Percentiles rank a stretch among this genome's conserved stretches.
Evolutionary conservation across 345 rosid genomes (phyloP).

Genomic region (Passiflora organensis): DNA sequence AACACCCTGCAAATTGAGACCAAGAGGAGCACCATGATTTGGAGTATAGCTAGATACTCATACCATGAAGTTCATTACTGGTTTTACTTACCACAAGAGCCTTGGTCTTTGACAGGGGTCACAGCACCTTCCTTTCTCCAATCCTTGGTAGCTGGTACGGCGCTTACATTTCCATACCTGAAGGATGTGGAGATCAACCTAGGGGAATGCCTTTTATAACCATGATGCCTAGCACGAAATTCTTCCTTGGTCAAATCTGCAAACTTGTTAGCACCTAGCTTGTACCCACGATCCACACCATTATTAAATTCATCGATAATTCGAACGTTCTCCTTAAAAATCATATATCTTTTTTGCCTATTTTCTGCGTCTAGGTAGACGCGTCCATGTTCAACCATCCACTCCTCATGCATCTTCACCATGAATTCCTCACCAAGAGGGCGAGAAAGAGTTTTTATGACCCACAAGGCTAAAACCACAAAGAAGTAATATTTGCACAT

Average conservation of each 20-base stretch:
- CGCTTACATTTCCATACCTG: conserved; percentile 19
- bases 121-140: conserved; percentile 40
- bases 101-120: conserved; percentile 43
- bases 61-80: too few relatives aligned
- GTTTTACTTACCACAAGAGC: conserved; percentile 35
- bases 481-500: neutral
- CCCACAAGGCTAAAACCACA: conserved; percentile 18
- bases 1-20: conserved; percentile 32
- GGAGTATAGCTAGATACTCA: neutral
- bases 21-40: neutral
- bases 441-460: conserved; percentile 11
- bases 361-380: conserved; percentile 12
- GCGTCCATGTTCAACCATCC: conserved; percentile 28
- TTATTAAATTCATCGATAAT: conserved; percentile 20
- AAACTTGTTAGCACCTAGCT: conserved; percentile 28
- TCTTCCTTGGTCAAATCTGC: conserved; percentile 35
- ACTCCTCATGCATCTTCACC: conserved; percentile 30
- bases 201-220: conserved; percentile 11
- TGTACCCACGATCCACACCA: conserved; percentile 12
- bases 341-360: conserved; percentile 13
- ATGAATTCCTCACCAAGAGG: conserved; percentile 26
- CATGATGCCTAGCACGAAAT: conserved; percentile 24
- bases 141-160: conserved; percentile 26
- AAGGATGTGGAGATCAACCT: conserved; percentile 1
- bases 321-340: conserved; percentile 23